Base-by-base conservation (phyloP, 1,284 basidiomycete genomes). In the Malassezia dermatis region DNA sequence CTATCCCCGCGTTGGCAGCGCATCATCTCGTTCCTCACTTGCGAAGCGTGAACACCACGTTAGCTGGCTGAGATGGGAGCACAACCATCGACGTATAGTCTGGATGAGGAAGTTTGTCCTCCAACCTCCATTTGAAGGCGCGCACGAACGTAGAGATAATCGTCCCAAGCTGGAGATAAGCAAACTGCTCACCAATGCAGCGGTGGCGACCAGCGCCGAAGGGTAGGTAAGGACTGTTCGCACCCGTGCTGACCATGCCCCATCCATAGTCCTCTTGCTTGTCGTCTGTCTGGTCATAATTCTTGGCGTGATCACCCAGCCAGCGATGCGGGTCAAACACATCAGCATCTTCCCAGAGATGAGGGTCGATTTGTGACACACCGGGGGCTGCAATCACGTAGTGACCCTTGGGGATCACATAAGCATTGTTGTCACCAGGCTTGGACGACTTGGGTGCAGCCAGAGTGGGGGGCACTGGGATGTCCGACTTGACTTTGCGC, bases 161-260 rank as follows among this genome's bases (percentile, higher is more conserved):
- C 6, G 85, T 84, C 41, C 89, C 86, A 24, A 98, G 79, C 77
- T 99, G 94, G 52, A 96, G 77, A 75, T 95, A 93, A 13, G 94
- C 94, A 71, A 96, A 98, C 82, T 89, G 88, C 78, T 94, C 90
- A 62, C 90, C 90, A 63, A 94, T 93, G 76, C 91, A 95, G 54
- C 90, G 80, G 77, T 95, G 90, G n/a, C 71, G 45, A 15, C 69
- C 93, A 42, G 93, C 91, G 55, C 93, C 94, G 71, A 99, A 99
- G 1, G 93, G 94, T 73, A 93, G 86, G 75, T 95, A 95, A 26
- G 76, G 75, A 13, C 62, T 66, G 54, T 75, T 76, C 15, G 75
- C 73, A 24, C 88, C 66, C 82, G 70, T 76, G 17, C 63, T 66
- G 55, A 78, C 73, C 57, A 69, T 82, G 51, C 93, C 94, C 75